Conservation (phyloP, 768 basidiomycete species). For the Russula abietina region DNA sequence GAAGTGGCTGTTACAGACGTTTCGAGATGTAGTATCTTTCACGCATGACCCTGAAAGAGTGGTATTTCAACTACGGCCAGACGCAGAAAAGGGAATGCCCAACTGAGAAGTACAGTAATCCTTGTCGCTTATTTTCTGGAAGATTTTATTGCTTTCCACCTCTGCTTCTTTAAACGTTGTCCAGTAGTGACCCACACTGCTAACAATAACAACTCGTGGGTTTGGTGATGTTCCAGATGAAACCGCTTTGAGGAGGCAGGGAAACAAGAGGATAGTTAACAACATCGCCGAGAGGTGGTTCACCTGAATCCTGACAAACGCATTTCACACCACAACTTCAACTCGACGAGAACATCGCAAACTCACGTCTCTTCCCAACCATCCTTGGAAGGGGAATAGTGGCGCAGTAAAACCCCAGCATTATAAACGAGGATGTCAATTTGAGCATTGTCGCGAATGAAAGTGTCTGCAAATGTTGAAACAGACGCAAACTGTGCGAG, state of each 20-base stretch:
- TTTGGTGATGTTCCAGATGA: slow-evolving; percentile 11
- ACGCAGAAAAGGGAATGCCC: background rate
- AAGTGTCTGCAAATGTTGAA: slow-evolving; percentile 26
- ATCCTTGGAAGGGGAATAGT: slow-evolving; percentile 28
- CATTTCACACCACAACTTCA: background rate
- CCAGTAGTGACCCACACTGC: slow-evolving; percentile 18
- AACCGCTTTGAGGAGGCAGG: slow-evolving; percentile 17
- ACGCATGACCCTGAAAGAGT: slow-evolving; percentile 7
- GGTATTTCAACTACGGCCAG: too few relatives aligned
- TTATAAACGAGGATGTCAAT: slow-evolving; percentile 32
- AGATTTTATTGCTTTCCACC: slow-evolving; percentile 5
- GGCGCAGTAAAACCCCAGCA: slow-evolving; percentile 29
- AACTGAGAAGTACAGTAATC: slow-evolving; percentile 14
- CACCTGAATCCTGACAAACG: slow-evolving; percentile 39
- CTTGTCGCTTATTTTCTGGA: slow-evolving; percentile 12
- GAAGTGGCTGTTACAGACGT: too few relatives aligned
- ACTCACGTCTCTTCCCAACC: slow-evolving; percentile 31
- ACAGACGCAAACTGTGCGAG: slow-evolving; percentile 28
- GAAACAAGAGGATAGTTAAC: slow-evolving; percentile 14
- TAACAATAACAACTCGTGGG: slow-evolving; percentile 21
- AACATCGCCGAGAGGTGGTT: slow-evolving; percentile 30
- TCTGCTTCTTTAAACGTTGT: background rate
- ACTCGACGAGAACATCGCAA: too few relatives aligned
- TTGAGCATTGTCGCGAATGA: slow-evolving; percentile 25
- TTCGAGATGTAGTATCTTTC: too few relatives aligned